These are phyloP conservation scores for Aureobasidium uvarum DNA, from an alignment of 2,329 filamentous ascomycete genomes.

Conservation along the genomic window DNA sequence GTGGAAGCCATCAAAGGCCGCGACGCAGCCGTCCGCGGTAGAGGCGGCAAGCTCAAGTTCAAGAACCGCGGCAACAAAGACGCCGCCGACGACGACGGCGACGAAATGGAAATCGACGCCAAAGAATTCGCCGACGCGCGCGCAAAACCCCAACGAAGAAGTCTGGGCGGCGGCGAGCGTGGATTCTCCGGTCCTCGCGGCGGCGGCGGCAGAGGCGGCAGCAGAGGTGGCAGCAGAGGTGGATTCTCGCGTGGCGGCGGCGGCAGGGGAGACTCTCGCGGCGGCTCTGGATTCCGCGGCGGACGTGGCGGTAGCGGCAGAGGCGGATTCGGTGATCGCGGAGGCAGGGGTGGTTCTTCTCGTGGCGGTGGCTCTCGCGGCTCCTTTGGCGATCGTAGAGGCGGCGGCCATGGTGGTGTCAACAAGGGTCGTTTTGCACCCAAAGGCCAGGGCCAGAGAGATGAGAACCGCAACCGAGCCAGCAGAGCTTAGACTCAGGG, in stretches of 20 bases:
- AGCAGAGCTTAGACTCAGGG: not conserved
- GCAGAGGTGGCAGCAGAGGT: conserved; percentile 2
- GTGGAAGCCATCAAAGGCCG: conserved; percentile 60
- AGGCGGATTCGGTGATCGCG: not conserved
- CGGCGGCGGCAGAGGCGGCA: not conserved
- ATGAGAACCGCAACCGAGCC: conserved; percentile 15
- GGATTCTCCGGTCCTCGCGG: conserved; percentile 15
- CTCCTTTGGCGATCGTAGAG: conserved; percentile 14
- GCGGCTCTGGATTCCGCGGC: conserved; percentile 19
- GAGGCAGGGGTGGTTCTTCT: not conserved
- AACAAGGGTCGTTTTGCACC: conserved; percentile 16
- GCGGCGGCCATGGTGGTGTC: conserved; percentile 11
- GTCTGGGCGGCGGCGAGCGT: conserved; percentile 41
- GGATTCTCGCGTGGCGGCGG: not conserved
- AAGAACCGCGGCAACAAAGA: conserved; percentile 46
- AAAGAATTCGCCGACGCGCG: conserved; percentile 36
- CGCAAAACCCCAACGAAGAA: conserved; percentile 38
- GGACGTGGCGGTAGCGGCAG: not conserved
- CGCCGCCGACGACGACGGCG: conserved; percentile 50
- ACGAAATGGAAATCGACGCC: conserved; percentile 38
- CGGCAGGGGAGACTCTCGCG: not conserved
- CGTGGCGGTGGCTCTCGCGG: not conserved
- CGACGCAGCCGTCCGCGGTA: conserved; percentile 57
- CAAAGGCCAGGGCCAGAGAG: conserved; percentile 4
- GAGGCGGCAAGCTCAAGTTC: conserved; percentile 61